Base-by-base conservation (phyloP, 805 yeast species). In the Hyphopichia homilentoma region DNA sequence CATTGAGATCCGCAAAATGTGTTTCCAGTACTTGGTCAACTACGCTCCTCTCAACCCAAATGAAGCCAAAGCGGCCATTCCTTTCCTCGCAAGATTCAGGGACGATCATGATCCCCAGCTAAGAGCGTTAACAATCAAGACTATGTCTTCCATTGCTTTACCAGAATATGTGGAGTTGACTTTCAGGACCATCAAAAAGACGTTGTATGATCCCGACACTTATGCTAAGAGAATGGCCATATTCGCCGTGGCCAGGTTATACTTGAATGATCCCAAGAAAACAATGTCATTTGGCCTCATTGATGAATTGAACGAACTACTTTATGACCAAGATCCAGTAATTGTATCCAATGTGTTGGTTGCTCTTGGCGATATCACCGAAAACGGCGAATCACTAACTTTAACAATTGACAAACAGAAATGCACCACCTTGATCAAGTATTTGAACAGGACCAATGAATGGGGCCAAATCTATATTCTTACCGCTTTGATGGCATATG, bases 381-480 rank as follows among this genome's bases (percentile, higher is more conserved):
- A 82, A 30, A 61, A 61, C 20, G 60, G 75, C 4, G 64, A 62
- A 3, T 56, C 67, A 7, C 7, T 20, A 11, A 64, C 69, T 22
- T 54, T 85, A 31, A 61, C 73, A 4, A 68, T 84, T 16, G 81
- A 75, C 45, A 64, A 65, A 25, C 15, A 63, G 52, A 54, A 69
- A 72, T 45, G 68, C 5, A 42, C 61, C 25, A 45, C 50, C 13
- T 47, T 72, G 30, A 42, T 68, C 13, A 56, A 61, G 11, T 43
- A 53, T 22, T 46, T 70, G 13, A 54, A 60, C 6, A 54, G 40
- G 27, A 59, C 52, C 32, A 73, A 70, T 42, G 84, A 81, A 56
- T 89, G 96, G 95, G 72, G 79, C 29, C 94, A 82, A 49, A 66
- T 77, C 0, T 72, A 79, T 27, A 65, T 87, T 11, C 57, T 90